Evolutionary conservation across 345 rosid species (phyloP).

Genomic region (Arabis hirsuta): DNA sequence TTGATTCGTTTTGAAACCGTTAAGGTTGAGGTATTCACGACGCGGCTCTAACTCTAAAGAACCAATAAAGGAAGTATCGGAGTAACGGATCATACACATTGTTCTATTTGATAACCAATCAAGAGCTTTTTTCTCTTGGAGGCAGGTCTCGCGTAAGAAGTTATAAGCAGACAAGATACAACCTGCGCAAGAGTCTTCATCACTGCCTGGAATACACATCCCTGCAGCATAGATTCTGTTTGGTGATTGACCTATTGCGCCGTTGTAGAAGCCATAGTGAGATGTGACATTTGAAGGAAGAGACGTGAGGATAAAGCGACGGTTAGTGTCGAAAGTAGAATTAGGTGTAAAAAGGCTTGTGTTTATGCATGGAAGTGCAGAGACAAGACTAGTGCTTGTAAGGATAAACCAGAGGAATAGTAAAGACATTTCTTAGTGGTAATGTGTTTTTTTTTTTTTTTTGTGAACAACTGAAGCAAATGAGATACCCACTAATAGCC

Average conservation of each 20-base stretch:
- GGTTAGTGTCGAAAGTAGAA: neutral
- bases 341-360: neutral
- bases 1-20: neutral
- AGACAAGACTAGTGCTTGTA: slow-evolving; percentile 3
- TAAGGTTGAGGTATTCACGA: neutral
- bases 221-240: slow-evolving; percentile 36
- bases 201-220: slow-evolving; percentile 24
- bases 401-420: neutral
- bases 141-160: too few relatives aligned
- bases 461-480: too few relatives aligned
- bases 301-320: neutral
- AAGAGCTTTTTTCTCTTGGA: slow-evolving; percentile 5
- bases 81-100: slow-evolving; percentile 44
- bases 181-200: slow-evolving; percentile 14
- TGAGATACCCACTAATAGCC: too few relatives aligned
- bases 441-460: neutral
- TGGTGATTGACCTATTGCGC: slow-evolving; percentile 10
- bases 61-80: slow-evolving; percentile 10
- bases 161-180: slow-evolving; percentile 43
- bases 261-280: slow-evolving; percentile 14
- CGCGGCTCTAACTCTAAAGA: neutral
- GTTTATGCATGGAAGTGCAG: slow-evolving; percentile 5
- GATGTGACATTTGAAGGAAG: neutral
- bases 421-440: neutral
- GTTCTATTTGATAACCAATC: neutral